Evolutionary conservation across 345 rosid species (phyloP), one percentile per base, ranked within the genome.

Genomic region (Camelina hispida): DNA sequence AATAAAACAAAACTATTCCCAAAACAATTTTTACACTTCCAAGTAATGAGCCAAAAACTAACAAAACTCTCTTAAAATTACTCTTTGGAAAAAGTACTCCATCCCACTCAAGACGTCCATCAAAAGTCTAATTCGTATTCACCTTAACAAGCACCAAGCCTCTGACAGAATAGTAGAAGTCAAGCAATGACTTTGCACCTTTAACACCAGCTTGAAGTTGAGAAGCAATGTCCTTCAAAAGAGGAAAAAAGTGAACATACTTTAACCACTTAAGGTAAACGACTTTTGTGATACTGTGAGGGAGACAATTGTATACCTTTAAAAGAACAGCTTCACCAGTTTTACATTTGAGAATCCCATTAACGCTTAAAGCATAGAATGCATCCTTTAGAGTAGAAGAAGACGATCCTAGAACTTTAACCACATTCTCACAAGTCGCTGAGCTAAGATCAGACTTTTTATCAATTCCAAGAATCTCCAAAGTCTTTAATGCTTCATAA

Each of bases 71-170:
- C 38, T 12, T 51, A 68, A 50, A 18, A 12, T 5, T 42, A 63
- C 35, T 68, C 3, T 34, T n/a, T 22, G 43, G 54, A 56, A 68
- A 43, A 56, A 28, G 2, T 14, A 55, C 25, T 25, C 53, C 38
- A 30, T 50, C 57, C 38, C 17, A 65, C 17, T 72, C 46, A 66
- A 32, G 7, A 34, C 11, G 9, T n/a, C 12, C 32, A 78, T 13
- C 43, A 64, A 51, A 66, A 51, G 44, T 44, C 20, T 8, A 73
- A 78, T 58, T 74, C 6, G 57, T 40, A 72, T 87, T 87, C 85
- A 93, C 99, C 98, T 91, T 91, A 77, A 88, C 80, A 71, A 91
- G 87, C 59, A 74, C 79, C 87, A 93, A 78, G 50, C 95, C 85
- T 75, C 90, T 84, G 9, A 93, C 74, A n/a, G 94, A 81, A 76